Percentiles rank a stretch among this genome's conserved stretches.
Conservation (phyloP, 139 green algal species). For the Picochlorum sp. region DNA sequence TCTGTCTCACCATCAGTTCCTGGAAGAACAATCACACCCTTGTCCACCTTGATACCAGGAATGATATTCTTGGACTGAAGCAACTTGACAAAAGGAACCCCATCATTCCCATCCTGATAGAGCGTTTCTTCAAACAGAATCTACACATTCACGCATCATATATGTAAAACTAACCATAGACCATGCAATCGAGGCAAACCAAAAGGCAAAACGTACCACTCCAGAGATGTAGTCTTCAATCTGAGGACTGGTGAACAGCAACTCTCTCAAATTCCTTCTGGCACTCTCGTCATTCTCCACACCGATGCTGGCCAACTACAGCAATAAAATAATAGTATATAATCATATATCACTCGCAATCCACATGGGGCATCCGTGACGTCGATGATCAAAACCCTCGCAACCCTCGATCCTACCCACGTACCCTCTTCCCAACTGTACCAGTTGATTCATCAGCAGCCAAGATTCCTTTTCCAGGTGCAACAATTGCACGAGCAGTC, state of each 20-base stretch:
- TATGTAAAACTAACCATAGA: not conserved
- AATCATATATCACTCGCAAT: not conserved
- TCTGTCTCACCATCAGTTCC: slow-evolving; percentile 48
- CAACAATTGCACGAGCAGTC: slow-evolving; percentile 40
- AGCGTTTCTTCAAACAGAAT: slow-evolving; percentile 97
- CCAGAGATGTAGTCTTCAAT: slow-evolving; percentile 56
- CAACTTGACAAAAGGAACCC: slow-evolving; percentile 57
- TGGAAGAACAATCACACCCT: slow-evolving; percentile 51
- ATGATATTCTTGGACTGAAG: slow-evolving; percentile 51
- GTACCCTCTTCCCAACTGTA: slow-evolving; percentile 62
- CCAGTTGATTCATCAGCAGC: slow-evolving; percentile 61
- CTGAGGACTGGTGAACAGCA: slow-evolving; percentile 48
- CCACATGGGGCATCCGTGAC: no score
- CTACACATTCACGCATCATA: slow-evolving; percentile 1
- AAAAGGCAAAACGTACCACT: slow-evolving; percentile 27
- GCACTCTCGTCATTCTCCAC: slow-evolving; percentile 42
- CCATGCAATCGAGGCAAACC: not conserved
- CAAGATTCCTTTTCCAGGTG: slow-evolving; percentile 58
- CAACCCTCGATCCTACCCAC: not conserved
- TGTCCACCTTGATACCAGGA: slow-evolving; percentile 46
- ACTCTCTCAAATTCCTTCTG: slow-evolving; percentile 39
- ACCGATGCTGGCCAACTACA: slow-evolving; percentile 41
- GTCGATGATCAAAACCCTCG: no score
- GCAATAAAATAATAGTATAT: not conserved
- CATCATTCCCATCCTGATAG: slow-evolving; percentile 51